Evolutionary conservation across 768 basidiomycete species (phyloP).

Genomic region (Jaapia argillacea): DNA sequence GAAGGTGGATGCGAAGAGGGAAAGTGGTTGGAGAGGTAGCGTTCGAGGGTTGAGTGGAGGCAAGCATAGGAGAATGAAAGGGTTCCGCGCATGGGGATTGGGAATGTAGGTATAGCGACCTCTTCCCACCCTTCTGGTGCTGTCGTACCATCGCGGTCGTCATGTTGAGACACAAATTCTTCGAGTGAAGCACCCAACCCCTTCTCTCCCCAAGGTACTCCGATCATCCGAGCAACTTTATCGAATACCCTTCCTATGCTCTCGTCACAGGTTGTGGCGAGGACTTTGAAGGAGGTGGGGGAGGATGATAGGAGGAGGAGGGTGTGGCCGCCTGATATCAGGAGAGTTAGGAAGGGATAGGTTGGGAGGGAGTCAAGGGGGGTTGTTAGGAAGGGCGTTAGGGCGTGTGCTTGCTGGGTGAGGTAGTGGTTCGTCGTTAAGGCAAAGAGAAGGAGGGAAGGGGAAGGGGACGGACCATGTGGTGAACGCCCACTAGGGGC

Average conservation of each 20-base stretch:
- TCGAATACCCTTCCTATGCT: constrained; percentile 78
- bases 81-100: constrained; percentile 38
- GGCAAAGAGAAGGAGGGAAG: neutral
- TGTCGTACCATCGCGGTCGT: constrained; percentile 13
- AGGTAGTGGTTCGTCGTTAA: constrained; percentile 2
- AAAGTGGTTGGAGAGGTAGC: constrained; percentile 29
- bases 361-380: constrained; percentile 24
- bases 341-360: constrained; percentile 83
- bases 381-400: constrained; percentile 68
- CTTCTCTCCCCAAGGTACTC: constrained; percentile 47
- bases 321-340: constrained; percentile 94
- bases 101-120: constrained; percentile 25
- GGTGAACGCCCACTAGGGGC: constrained; percentile 85
- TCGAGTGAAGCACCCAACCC: constrained; percentile 83
- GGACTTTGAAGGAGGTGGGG: constrained; percentile 44
- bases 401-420: constrained; percentile 82
- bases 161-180: constrained; percentile 39
- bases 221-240: constrained; percentile 66
- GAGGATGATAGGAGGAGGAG: constrained; percentile 70
- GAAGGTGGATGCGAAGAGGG: too few relatives aligned
- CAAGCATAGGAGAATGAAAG: constrained; percentile 75
- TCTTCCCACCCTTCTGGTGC: constrained; percentile 10
- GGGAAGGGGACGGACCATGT: constrained; percentile 60
- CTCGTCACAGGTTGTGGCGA: constrained; percentile 69
- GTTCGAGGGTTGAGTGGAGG: constrained; percentile 62